phyloP scores from a whole-genome alignment of 1,139 yeast species.

The Zygotorulaspora mrakii region DNA sequence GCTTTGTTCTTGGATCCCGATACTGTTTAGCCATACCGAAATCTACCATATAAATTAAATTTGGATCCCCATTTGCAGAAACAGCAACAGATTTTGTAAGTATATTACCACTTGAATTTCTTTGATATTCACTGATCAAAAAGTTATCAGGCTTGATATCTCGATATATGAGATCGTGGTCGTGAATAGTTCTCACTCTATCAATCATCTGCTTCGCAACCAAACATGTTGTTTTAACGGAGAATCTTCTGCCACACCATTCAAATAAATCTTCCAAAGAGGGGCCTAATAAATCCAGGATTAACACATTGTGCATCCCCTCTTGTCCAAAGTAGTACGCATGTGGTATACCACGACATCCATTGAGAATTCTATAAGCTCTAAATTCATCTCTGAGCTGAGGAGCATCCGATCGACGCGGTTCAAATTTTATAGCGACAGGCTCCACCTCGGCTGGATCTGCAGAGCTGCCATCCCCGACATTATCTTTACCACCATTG shows the following conservation, averaged over 20 bases:
- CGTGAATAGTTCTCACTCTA: slow-evolving; percentile 82
- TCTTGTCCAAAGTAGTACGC: slow-evolving; percentile 98
- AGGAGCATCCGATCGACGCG: slow-evolving; percentile 95
- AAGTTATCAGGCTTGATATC: slow-evolving; percentile 97
- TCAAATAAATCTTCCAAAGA: slow-evolving; percentile 93
- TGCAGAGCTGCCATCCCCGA: not conserved
- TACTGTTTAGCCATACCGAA: slow-evolving; percentile 98
- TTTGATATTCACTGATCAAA: slow-evolving; percentile 48
- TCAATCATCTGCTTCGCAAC: slow-evolving; percentile 90
- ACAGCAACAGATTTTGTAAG: slow-evolving; percentile 24
- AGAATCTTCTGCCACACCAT: slow-evolving; percentile 93
- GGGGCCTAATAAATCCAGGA: slow-evolving; percentile 91
- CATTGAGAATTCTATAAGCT: slow-evolving; percentile 82
- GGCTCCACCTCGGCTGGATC: slow-evolving; percentile 41
- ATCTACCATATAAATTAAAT: slow-evolving; percentile 63
- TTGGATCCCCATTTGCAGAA: slow-evolving; percentile 34
- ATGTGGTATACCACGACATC: slow-evolving; percentile 82
- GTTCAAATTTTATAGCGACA: slow-evolving; percentile 76
- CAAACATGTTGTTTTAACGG: slow-evolving; percentile 83
- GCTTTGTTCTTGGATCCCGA: slow-evolving; percentile 90
- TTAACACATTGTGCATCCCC: slow-evolving; percentile 89
- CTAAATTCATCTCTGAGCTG: slow-evolving; percentile 94
- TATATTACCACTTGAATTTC: slow-evolving; percentile 19
- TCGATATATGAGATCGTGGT: slow-evolving; percentile 83
- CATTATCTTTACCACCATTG: slow-evolving; percentile 9